Evolutionary conservation across 73 alveolate species (phyloP).

Genomic region (Paramecium bursaria): DNA sequence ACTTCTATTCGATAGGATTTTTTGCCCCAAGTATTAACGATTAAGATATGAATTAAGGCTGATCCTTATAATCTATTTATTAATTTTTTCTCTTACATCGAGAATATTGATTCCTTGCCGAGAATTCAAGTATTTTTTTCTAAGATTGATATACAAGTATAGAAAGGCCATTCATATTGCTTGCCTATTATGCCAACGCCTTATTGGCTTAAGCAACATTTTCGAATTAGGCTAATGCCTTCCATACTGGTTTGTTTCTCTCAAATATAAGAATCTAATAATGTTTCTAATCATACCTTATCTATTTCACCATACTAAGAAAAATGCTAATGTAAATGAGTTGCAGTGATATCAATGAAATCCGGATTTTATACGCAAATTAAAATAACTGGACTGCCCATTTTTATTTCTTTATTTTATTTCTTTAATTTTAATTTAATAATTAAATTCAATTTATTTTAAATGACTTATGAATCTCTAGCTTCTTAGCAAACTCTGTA

Average conservation of each 20-base stretch:
- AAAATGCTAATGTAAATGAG: conserved; percentile 15
- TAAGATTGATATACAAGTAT: conserved; percentile 42
- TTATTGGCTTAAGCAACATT: not conserved
- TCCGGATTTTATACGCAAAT: conserved; percentile 45
- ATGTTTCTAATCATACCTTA: not conserved
- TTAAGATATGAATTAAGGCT: not conserved
- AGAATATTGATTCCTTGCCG: conserved; percentile 49
- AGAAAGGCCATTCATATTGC: conserved; percentile 50
- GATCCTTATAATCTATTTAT: not conserved
- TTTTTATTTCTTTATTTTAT: too few species aligned
- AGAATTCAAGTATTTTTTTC: conserved; percentile 27
- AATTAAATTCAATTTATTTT: conserved; percentile 53
- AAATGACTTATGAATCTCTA: conserved; percentile 58
- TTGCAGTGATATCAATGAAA: conserved; percentile 40
- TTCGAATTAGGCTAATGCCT: conserved; percentile 31
- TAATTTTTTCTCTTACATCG: not conserved
- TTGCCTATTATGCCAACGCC: not conserved
- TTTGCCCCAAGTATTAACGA: not conserved
- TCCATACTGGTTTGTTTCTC: conserved; percentile 57
- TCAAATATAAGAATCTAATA: conserved; percentile 40
- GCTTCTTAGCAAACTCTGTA: conserved; percentile 62
- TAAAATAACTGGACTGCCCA: conserved; percentile 33
- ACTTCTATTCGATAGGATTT: not conserved
- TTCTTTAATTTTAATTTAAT: not conserved
- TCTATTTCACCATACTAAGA: not conserved